phyloP scores from a whole-genome alignment of 2,329 filamentous ascomycete species.

The Fusarium avenaceum region DNA sequence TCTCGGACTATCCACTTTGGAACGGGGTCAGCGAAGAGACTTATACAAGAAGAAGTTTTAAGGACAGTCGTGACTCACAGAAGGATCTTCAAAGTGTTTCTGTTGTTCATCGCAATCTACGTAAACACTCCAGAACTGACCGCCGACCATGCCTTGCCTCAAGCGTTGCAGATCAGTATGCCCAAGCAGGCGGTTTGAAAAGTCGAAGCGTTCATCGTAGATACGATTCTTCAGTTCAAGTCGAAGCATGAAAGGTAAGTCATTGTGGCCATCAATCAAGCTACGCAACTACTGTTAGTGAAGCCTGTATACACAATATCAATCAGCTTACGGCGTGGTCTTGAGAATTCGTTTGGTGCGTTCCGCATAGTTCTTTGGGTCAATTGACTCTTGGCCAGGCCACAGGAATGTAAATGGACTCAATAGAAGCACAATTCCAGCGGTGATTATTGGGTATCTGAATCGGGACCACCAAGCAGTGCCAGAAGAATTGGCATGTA shows the following conservation, averaged over 20 bases:
- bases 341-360: constrained; percentile 31
- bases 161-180: constrained; percentile 50
- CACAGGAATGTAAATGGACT: constrained; percentile 24
- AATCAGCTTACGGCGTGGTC: constrained; percentile 24
- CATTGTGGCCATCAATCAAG: constrained; percentile 52
- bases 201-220: constrained; percentile 30
- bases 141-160: constrained; percentile 49
- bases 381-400: constrained; percentile 16
- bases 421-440: constrained; percentile 21
- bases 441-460: constrained; percentile 18
- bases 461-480: constrained; percentile 16
- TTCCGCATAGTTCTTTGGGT: constrained; percentile 32
- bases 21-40: constrained; percentile 16
- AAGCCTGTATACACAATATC: background rate
- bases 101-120: constrained; percentile 46
- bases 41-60: background rate
- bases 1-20: constrained; percentile 33
- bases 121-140: constrained; percentile 52
- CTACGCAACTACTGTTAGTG: constrained; percentile 13
- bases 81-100: constrained; percentile 46
- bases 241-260: constrained; percentile 50
- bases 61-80: constrained; percentile 22
- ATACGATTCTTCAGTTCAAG: constrained; percentile 50
- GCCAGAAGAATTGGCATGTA: constrained; percentile 11
- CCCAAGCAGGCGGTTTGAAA: constrained; percentile 37